A percentile compares a stretch with the other conserved stretches of the same genome.
These are phyloP conservation scores for Dittrichia graveolens DNA, from an alignment of 129 eudicot species.

Conservation along the genomic window DNA sequence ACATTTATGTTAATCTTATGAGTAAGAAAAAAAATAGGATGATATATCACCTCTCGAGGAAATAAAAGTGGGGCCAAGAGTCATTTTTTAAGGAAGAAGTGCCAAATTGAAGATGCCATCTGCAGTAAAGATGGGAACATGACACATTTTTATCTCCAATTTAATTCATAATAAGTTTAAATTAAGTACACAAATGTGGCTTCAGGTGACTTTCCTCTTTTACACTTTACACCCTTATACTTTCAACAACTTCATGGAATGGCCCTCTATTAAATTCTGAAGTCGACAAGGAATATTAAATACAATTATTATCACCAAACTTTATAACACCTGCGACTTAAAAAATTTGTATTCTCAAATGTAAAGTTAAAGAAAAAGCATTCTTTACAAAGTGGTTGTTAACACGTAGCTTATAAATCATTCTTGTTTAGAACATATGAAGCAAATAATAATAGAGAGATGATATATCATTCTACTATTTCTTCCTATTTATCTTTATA, in stretches of 20 bases:
- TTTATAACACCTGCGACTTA: neutral
- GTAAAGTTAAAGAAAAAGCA: constrained; percentile 13
- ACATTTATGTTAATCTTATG: too few relatives aligned
- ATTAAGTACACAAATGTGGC: constrained; percentile 19
- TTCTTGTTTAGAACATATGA: neutral
- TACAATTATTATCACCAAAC: constrained; percentile 19
- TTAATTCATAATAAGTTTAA: neutral
- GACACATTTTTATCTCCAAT: neutral
- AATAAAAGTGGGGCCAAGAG: constrained; percentile 19
- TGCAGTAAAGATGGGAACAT: constrained; percentile 23
- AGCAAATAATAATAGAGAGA: too few relatives aligned
- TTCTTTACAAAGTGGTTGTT: neutral
- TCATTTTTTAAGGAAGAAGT: neutral
- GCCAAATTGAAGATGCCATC: constrained; percentile 12
- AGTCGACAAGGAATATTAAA: constrained; percentile 3
- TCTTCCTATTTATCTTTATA: too few relatives aligned
- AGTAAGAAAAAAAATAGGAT: too few relatives aligned
- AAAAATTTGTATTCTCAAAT: neutral
- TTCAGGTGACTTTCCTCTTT: constrained; percentile 17
- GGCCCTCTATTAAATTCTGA: neutral
- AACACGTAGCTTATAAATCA: constrained; percentile 7
- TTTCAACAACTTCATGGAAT: neutral
- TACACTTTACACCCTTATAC: constrained; percentile 13
- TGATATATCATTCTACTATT: too few relatives aligned
- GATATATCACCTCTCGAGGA: too few relatives aligned